Percentiles rank a stretch among this genome's conserved stretches.
These are phyloP conservation scores for Chaetomiaceae sp. DNA, from an alignment of 2,329 filamentous ascomycete genomes.

Conservation along the genomic window DNA sequence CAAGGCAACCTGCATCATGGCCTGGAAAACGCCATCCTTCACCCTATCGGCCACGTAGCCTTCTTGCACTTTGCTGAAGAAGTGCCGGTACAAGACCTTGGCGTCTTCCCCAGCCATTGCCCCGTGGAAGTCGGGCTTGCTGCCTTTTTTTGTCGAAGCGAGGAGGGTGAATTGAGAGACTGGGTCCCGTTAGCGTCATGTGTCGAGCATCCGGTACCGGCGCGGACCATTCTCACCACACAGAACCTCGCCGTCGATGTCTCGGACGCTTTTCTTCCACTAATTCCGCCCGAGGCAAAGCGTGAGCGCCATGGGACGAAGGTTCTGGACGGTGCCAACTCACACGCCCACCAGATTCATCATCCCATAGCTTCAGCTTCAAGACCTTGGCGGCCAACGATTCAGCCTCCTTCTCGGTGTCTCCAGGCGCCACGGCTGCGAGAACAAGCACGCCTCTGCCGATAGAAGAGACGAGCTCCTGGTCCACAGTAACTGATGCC, in stretches of 20 bases:
- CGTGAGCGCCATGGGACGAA: not conserved
- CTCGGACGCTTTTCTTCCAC: slow-evolving; percentile 88
- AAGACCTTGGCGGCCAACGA: slow-evolving; percentile 77
- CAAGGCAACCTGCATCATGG: slow-evolving; percentile 95
- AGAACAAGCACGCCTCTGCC: slow-evolving; percentile 85
- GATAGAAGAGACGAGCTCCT: slow-evolving; percentile 83
- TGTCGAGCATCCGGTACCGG: no score
- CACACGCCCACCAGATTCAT: slow-evolving; percentile 64
- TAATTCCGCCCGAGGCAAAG: slow-evolving; percentile 32
- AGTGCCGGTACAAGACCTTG: slow-evolving; percentile 74
- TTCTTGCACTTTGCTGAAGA: slow-evolving; percentile 68
- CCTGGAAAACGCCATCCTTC: slow-evolving; percentile 94
- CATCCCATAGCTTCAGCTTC: slow-evolving; percentile 89
- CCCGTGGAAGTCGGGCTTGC: slow-evolving; percentile 90
- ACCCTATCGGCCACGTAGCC: slow-evolving; percentile 69
- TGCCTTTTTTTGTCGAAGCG: slow-evolving; percentile 90
- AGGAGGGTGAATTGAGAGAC: slow-evolving; percentile 96
- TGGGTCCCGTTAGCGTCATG: slow-evolving; percentile 31
- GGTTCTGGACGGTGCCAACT: slow-evolving; percentile 16
- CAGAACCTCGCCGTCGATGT: slow-evolving; percentile 87
- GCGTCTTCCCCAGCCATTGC: slow-evolving; percentile 75
- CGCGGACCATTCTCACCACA: slow-evolving; percentile 57
- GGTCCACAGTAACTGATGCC: slow-evolving; percentile 91
- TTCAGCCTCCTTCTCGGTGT: slow-evolving; percentile 84
- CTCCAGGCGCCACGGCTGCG: slow-evolving; percentile 82